Base-by-base conservation (phyloP, 2,329 filamentous ascomycete genomes). In the Colletotrichum tamarilloi region DNA sequence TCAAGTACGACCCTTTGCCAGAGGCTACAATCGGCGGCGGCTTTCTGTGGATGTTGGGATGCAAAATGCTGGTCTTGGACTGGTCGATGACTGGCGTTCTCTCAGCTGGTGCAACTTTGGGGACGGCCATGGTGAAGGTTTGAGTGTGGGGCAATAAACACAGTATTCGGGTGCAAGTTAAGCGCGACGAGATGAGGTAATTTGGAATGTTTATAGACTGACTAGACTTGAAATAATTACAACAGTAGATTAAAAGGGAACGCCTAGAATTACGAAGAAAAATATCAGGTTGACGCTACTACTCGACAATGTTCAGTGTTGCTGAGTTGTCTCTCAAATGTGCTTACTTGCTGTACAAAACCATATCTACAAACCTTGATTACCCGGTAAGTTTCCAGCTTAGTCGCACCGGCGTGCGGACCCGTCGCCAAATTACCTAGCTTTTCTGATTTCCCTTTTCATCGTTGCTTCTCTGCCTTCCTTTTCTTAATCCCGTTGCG, bases 1-100 rank as follows among this genome's bases (percentile, higher is more conserved):
- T 77, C 8, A 85, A 77, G 26, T 82, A 46, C 19, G 42, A 46
- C 16, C 42, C 42, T 46, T 46, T 46, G 16, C 42, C 42, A 46
- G 42, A 46, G 42, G 42, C 42, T 46, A 46, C 42, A 9, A 46
- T 46, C 19, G 42, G 42, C 42, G 42, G 42, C 42, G 42, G 42
- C 19, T 46, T 46, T 46, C 42, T 46, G 42, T 46, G 42, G 19
- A 46, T 46, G 42, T 46, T 46, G 42, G 42, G 42, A 46, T 46
- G 42, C 19, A 46, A 9, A 8, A 46, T 46, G 42, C 42, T n/a
- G 19, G 42, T 46, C 7, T 46, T 46, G 19, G 42, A 46, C 42
- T 46, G 42, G 42, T 46, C 42, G 16, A 46, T 46, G 42, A 46
- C 42, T 46, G 42, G 42, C 3, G 42, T 46, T 8, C 19, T n/a